Evolutionary conservation across 2,329 filamentous ascomycete genomes (phyloP).

Genomic region (Anthostomella pinea): DNA sequence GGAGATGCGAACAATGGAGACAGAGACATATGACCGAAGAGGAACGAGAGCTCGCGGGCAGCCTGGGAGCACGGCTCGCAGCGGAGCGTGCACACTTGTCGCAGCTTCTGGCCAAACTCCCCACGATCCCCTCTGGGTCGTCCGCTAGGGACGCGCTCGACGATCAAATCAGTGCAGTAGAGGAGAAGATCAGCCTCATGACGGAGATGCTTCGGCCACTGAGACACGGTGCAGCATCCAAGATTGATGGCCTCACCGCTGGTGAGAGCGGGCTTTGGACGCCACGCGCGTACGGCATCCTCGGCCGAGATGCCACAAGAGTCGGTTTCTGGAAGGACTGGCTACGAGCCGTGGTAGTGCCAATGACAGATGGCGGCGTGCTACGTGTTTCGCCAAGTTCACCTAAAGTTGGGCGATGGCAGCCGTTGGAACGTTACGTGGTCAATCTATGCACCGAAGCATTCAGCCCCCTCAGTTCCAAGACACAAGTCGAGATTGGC

Average conservation of each 20-base stretch:
- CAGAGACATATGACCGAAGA: conserved; percentile 85
- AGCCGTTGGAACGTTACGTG: conserved; percentile 93
- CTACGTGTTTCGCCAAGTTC: conserved; percentile 83
- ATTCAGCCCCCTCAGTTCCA: conserved; percentile 85
- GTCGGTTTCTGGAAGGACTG: conserved; percentile 98
- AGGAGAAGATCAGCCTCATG: conserved; percentile 97
- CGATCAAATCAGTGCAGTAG: conserved; percentile 90
- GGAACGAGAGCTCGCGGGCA: conserved; percentile 88
- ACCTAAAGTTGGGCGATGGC: conserved; percentile 89
- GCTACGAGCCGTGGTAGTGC: conserved; percentile 89
- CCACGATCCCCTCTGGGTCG: conserved; percentile 76
- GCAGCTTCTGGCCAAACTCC: conserved; percentile 78
- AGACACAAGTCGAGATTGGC: conserved; percentile 90
- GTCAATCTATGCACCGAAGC: conserved; percentile 96
- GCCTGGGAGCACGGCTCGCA: conserved; percentile 83
- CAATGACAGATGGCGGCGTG: conserved; percentile 87
- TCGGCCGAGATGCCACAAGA: conserved; percentile 79
- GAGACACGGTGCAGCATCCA: conserved; percentile 89
- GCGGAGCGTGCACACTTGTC: conserved; percentile 87
- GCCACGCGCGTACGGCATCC: conserved; percentile 86
- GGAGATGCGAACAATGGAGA: conserved; percentile 79
- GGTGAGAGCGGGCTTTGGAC: conserved; percentile 96
- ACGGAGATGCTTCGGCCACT: conserved; percentile 90
- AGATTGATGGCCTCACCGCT: conserved; percentile 93
- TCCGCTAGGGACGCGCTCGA: conserved; percentile 79